Base-by-base conservation (phyloP, 176 grass and related monocot genomes). In the Cenchrus americanus region DNA sequence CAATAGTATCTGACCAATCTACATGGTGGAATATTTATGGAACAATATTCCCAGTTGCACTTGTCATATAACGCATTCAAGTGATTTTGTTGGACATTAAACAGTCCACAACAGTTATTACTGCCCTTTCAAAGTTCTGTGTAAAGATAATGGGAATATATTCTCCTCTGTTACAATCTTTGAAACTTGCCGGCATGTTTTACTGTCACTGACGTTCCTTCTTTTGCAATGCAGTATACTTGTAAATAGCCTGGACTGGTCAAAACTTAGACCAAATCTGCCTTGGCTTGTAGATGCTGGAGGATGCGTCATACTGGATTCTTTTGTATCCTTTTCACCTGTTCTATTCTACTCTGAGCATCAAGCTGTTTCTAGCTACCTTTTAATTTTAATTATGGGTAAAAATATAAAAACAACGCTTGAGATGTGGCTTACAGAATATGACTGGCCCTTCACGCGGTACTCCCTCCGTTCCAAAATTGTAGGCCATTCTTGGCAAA, bases 211-310 rank as follows among this genome's bases (percentile, higher is more conserved):
- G 15, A 53, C 51, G 10, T 24, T 70, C 9, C 26, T 66, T 82
- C 26, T 42, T 80, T 86, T 69, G 13, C 43, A 69, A 23, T 88
- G 93, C 97, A 99, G 97, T 83, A 99, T 99, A 52, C 89, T 96
- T 79, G 93, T 99, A 42, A 92, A 94, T 85, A 96, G 97, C 76
- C 60, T 92, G 83, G 93, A 94, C 17, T 99, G 97, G 97, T 80
- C 83, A 68, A 92, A 80, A 73, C 87, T 99, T 27, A 76, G 53
- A 57, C 97, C 93, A 63, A 99, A 99, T 87, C 89, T 99, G 24
- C 93, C 97, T 1, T 99, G 97, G 93, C 74, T 99, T 70, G 97
- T 94, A 69, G 97, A 96, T 86, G 93, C 93, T 70, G 96, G 86
- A 84, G 97, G 93, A 87, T 99, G 97, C 86, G 89, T 93, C 75